Conservation (phyloP, 202 grass and related monocot genomes). For the Carex arenaria region DNA sequence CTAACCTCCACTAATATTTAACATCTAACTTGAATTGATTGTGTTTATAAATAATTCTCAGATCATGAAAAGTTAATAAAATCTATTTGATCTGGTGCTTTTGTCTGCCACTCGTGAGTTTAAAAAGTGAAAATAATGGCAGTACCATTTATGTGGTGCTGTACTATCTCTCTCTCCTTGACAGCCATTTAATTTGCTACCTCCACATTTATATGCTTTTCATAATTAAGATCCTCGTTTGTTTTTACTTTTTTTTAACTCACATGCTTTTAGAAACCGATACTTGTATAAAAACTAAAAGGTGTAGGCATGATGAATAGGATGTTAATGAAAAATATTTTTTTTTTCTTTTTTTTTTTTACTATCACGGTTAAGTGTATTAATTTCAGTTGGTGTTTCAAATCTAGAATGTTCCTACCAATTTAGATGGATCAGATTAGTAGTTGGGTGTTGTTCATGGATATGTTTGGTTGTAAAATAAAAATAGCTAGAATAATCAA, state of each 20-base stretch:
- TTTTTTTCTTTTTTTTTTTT: no score
- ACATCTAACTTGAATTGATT: background rate
- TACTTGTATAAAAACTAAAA: no score
- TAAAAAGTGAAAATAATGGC: background rate
- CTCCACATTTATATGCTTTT: background rate
- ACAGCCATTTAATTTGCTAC: constrained; percentile 8
- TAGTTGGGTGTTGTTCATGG: no score
- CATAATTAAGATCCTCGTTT: background rate
- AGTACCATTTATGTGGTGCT: background rate
- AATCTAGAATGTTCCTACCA: no score
- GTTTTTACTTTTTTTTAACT: background rate
- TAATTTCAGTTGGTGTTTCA: no score
- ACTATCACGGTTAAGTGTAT: no score
- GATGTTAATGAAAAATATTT: no score
- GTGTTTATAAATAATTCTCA: background rate
- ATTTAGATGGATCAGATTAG: no score
- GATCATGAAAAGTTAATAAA: constrained; percentile 6
- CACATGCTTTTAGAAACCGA: background rate
- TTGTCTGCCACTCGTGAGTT: background rate
- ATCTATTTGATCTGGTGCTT: constrained; percentile 2
- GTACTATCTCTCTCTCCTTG: background rate
- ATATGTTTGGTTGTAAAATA: no score
- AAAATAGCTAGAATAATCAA: no score
- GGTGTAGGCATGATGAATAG: no score
- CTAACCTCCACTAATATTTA: background rate